A percentile compares a stretch with the other conserved stretches of the same genome.
These are phyloP conservation scores for Hyphodiscus hymeniophilus DNA, from an alignment of 495 filamentous ascomycete genomes.

Conservation along the genomic window DNA sequence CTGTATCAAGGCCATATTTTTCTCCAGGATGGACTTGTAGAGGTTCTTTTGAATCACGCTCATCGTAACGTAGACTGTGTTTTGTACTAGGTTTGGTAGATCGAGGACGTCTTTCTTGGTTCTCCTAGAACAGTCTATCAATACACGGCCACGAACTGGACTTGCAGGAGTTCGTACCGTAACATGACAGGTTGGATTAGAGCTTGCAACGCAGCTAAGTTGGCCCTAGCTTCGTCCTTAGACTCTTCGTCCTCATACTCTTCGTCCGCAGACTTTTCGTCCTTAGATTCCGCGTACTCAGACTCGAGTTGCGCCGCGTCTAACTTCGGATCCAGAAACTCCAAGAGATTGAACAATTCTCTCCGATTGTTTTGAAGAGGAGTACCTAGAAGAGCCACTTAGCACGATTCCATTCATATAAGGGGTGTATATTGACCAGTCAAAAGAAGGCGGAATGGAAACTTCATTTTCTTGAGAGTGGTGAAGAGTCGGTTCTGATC, in stretches of 20 bases:
- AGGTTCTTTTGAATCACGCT: constrained; percentile 85
- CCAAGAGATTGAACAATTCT: constrained; percentile 90
- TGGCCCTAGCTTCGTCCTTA: constrained; percentile 64
- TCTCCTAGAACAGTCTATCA: constrained; percentile 34
- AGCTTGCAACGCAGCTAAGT: constrained; percentile 69
- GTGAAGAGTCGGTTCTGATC: constrained; percentile 76
- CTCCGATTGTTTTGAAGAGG: constrained; percentile 92
- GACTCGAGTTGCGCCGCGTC: constrained; percentile 66
- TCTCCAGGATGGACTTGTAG: constrained; percentile 86
- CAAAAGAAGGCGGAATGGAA: constrained; percentile 73
- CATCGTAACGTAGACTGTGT: constrained; percentile 93
- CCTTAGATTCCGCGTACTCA: constrained; percentile 7
- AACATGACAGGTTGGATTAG: constrained; percentile 72
- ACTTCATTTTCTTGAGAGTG: constrained; percentile 59
- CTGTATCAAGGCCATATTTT: constrained; percentile 81
- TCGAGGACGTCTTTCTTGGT: constrained; percentile 87
- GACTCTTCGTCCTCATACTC: constrained; percentile 52
- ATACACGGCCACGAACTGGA: neutral
- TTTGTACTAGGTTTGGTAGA: constrained; percentile 84
- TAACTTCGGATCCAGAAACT: constrained; percentile 69
- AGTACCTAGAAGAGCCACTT: constrained; percentile 39
- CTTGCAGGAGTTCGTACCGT: constrained; percentile 14
- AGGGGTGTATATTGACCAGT: constrained; percentile 44
- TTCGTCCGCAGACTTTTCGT: no score
- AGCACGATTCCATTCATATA: constrained; percentile 5